These are phyloP conservation scores for Saturnispora silvae DNA, from an alignment of 805 yeast species.

Conservation along the genomic window DNA sequence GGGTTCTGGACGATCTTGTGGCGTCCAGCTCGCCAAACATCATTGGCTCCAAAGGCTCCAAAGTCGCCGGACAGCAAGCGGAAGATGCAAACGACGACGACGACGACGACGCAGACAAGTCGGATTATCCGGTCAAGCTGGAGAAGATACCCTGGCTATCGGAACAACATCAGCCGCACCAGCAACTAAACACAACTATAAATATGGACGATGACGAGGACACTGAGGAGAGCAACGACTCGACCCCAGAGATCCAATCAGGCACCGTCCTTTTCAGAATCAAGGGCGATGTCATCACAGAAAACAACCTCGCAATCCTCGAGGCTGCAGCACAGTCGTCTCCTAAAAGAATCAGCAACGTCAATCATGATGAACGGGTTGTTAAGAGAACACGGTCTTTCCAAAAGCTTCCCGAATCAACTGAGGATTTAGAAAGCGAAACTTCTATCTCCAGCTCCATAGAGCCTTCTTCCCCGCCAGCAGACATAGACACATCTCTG, in stretches of 20 bases:
- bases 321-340: conserved; percentile 6
- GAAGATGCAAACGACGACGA: too few species aligned
- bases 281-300: conserved; percentile 5
- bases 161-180: neutral
- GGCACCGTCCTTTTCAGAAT: conserved; percentile 3
- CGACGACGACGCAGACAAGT: neutral
- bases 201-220: neutral
- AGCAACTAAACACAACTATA: neutral
- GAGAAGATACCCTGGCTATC: conserved; percentile 4
- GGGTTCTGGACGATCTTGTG: neutral
- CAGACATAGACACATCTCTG: neutral
- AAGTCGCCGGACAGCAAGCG: neutral
- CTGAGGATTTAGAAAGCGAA: conserved; percentile 1
- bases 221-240: neutral
- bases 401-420: neutral
- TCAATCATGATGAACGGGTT: neutral
- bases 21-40: neutral
- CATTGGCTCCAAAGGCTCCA: neutral
- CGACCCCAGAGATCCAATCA: neutral
- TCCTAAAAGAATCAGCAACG: conserved; percentile 4
- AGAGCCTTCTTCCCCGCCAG: neutral
- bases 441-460: neutral
- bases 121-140: conserved; percentile 4
- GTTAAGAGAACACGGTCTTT: conserved; percentile 6
- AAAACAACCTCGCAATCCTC: neutral